Evolutionary conservation across 768 basidiomycete genomes (phyloP), one percentile per base, ranked within the genome.

Genomic region (Pisolithus marmoratus): DNA sequence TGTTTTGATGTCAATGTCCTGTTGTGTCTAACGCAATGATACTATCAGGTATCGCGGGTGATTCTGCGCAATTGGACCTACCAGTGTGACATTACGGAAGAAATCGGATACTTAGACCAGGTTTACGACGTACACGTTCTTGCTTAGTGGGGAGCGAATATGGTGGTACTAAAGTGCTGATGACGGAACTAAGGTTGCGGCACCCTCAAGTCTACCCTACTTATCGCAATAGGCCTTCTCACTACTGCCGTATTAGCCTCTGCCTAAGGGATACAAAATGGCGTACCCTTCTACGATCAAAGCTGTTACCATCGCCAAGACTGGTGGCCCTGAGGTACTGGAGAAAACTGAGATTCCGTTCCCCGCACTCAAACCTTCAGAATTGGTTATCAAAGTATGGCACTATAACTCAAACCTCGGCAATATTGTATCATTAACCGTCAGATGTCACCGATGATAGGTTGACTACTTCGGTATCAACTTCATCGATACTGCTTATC

Each of bases 401-500:
- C 41, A 15, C 26, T 24, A 5, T n/a, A 41, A 1, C 11, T n/a
- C 36, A 24, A 7, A 23, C 14, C 9, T 24, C 20, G 14, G 14
- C 9, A 5, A 8, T 34, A 15, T 37, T 22, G 17, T 2, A 3
- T 22, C 8, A 9, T 36, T 34, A 8, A 31, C 34, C n/a, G n/a
- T n/a, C n/a, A 4, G 24, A 31, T 38, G 26, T 9, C 8, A 58
- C 53, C n/a, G 15, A 12, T 46, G 34, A 45, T 60, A 86, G 87
- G 74, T 84, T 23, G 81, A 90, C 58, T 92, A 84, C 59, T 71
- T 77, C 9, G 90, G 90, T 8, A 78, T 95, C 60, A 96, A 96
- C 72, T 96, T 88, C 64, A 91, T 87, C 63, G 87, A 90, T 63
- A 84, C 82, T 41, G 94, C 95, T 66, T 82, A 79, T 63, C 76